phyloP scores from a whole-genome alignment of 441 rosid genomes.

The Adansonia rubrostipa region DNA sequence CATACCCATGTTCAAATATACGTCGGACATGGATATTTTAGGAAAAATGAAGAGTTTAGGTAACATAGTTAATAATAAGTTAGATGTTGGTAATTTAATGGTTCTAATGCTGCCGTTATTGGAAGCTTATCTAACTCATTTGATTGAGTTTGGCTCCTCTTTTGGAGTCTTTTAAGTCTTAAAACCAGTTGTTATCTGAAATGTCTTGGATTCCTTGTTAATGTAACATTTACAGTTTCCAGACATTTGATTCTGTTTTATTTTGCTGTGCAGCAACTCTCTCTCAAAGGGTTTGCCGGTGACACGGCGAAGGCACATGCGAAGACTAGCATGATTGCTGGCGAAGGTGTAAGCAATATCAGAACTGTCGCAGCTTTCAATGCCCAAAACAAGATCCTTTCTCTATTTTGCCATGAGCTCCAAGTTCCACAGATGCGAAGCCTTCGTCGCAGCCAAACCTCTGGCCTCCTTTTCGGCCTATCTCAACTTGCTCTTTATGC shows the following conservation, averaged over 20 bases:
- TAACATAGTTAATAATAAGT: slow-evolving; percentile 1
- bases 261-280: slow-evolving; percentile 69
- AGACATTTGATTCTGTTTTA: slow-evolving; percentile 35
- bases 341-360: slow-evolving; percentile 98
- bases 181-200: not conserved
- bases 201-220: not conserved
- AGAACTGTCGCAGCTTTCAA: slow-evolving; percentile 98
- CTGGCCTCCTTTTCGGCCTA: slow-evolving; percentile 90
- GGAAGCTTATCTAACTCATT: not conserved
- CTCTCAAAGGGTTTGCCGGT: slow-evolving; percentile 97
- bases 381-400: slow-evolving; percentile 85
- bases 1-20: not conserved
- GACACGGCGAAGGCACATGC: slow-evolving; percentile 99
- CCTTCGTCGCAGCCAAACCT: slow-evolving; percentile 74
- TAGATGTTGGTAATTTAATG: not conserved
- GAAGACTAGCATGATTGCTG: slow-evolving; percentile 99
- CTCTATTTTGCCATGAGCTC: slow-evolving; percentile 80
- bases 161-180: not conserved
- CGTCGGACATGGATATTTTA: not conserved
- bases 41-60: not conserved
- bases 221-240: not conserved
- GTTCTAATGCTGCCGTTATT: not conserved
- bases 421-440: slow-evolving; percentile 76
- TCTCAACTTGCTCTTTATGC: slow-evolving; percentile 93
- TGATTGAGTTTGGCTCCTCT: not conserved